Evolutionary conservation across 352 stramenopile species (phyloP).

Genomic region (Pythium pyrilobum): DNA sequence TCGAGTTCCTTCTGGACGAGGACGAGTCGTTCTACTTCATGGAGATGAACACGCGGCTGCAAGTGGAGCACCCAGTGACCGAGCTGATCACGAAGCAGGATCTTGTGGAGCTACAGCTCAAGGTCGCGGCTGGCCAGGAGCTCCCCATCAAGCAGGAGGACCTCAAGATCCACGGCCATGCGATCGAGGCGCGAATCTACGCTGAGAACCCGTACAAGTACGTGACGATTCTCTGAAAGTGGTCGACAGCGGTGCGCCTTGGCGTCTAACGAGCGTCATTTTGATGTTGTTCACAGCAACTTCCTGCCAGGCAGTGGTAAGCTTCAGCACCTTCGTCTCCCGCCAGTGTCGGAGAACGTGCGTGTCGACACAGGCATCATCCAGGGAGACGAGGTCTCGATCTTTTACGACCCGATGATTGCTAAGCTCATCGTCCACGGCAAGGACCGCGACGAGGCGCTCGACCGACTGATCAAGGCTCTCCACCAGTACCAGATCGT

Average conservation of each 20-base stretch:
- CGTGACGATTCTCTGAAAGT: not conserved
- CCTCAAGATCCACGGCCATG: constrained; percentile 85
- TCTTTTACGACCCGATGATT: constrained; percentile 95
- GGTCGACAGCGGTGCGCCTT: constrained; percentile 94
- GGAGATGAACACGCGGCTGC: constrained; percentile 96
- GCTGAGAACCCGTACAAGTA: constrained; percentile 91
- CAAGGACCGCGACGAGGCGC: constrained; percentile 70
- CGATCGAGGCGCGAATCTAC: constrained; percentile 93
- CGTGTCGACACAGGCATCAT: constrained; percentile 89
- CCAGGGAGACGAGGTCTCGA: constrained; percentile 87
- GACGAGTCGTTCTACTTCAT: constrained; percentile 94
- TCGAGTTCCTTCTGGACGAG: constrained; percentile 92
- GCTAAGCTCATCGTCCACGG: constrained; percentile 92
- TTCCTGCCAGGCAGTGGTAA: constrained; percentile 90
- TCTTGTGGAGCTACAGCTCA: constrained; percentile 93
- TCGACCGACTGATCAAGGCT: constrained; percentile 78
- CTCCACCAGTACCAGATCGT: constrained; percentile 91
- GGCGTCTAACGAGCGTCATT: constrained; percentile 25
- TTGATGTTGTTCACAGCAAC: constrained; percentile 32
- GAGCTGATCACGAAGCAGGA: constrained; percentile 89
- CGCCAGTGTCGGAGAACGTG: constrained; percentile 56
- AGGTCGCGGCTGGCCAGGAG: constrained; percentile 87
- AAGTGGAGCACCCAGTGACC: constrained; percentile 92
- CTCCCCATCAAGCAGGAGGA: constrained; percentile 88
- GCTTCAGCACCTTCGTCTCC: constrained; percentile 80